Base-by-base conservation (phyloP, 1,139 yeast genomes). In the Debaryomyces fabryi region DNA sequence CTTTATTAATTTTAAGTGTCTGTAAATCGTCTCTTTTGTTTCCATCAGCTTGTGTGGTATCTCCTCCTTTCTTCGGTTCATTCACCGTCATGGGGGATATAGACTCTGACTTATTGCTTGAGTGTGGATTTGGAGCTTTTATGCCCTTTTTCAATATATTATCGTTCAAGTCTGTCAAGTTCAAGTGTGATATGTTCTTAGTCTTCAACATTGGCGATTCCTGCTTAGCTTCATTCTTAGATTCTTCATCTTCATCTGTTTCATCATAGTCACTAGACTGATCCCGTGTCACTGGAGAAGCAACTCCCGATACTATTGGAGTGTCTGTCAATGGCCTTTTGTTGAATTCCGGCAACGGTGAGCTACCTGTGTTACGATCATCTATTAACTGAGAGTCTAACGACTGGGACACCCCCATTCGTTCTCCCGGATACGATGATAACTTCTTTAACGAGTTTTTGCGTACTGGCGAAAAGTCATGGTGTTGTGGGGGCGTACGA, bases 301-400 rank as follows among this genome's bases (percentile, higher is more conserved):
- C 72, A 52, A 72, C 67, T 10, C 74, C 68, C 34, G 87, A 82
- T 4, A 79, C 81, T 2, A 83, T 74, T 0, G 92, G 92, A 0
- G 92, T 86, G 60, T 86, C 92, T 39, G 86, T 83, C 48, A 83
- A 67, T 0, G 92, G 91, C 42, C 90, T 71, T 63, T 81, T 83
- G 60, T 85, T 82, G 64, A 86, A 86, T 49, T 73, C 84, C 0
- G 89, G 88, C 41, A 81, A 67, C 37, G 62, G 57, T 2, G 63
- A 51, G 35, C 49, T 47, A n/a, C 42, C 58, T 42, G 32, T 50
- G 50, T 45, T 42, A 3, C 38, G 43, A 16, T 33, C 44, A 12
- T 37, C 42, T 13, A 20, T 13, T 42, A 61, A 49, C 43, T 63
- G 72, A 5, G 69, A 60, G 49, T 70, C 75, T 5, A 68, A 54